Evolutionary conservation across 805 yeast species (phyloP), one percentile per base, ranked within the genome.

Genomic region (Schwanniomyces occidentalis): DNA sequence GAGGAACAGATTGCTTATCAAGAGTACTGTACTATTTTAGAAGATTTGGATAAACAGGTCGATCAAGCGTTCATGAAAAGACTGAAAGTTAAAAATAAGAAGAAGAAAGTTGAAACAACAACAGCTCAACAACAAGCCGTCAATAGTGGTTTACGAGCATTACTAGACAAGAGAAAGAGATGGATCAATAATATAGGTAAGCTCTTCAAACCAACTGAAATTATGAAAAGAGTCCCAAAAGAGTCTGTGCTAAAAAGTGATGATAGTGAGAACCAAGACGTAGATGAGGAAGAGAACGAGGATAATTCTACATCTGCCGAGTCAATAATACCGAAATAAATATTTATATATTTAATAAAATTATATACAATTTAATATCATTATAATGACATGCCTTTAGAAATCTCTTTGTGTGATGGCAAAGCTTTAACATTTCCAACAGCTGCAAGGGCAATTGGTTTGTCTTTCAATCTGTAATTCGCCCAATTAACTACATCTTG

Each of bases 1-100:
- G 91, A 89, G 47, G 93, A 85, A 45, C 95, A 86, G 48, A 71
- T 93, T 49, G 96, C 97, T 17, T 93, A 90, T 80, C 96, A 91
- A 56, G 99, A 93, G 58, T 93, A 87, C 58, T 71, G 82, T 39
- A 84, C 91, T 8, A 90, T 93, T 34, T 61, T 89, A 40, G 98
- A 93, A 38, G 98, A 93, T 54, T 69, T 93, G 46, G 97, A 93
- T 58, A 93, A 91, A 57, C 99, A 93, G 61, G 90, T 93, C 23
- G 99, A 93, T 56, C 97, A 87, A 58, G 90, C 95, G 14, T 93
- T 90, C 55, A 65, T 85, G 44, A 85, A 89, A 58, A 71, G 97
- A 40, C 74, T 85, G 37, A 79, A 89, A 48, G 87, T 80, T 6
- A 81, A 88, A 37, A 84, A 75, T 51, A 78, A 76, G 54, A 69